Evolutionary conservation across 441 rosid genomes (phyloP), one percentile per base, ranked within the genome.

Genomic region (Hura crepitans): DNA sequence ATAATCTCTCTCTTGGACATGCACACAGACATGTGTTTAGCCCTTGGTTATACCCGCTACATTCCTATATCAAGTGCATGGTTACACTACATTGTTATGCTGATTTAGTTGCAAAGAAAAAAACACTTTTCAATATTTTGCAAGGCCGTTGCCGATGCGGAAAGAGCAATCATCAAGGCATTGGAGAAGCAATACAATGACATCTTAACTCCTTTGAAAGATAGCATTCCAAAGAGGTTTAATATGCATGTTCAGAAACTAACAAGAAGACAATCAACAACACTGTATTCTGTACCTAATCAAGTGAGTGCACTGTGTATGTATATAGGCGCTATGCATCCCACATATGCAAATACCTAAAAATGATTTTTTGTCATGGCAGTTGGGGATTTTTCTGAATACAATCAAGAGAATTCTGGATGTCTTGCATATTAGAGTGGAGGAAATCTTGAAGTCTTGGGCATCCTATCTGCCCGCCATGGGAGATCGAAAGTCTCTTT

Each of bases 191-290:
- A 95, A 67, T 90, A 92, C 77, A 90, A 74, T 58, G 99, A 92
- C 56, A 80, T 90, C 65, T 71, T 95, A 79, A 83, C 93, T 76
- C 98, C 98, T 62, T 75, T 95, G 73, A 95, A 86, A 83, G 96
- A 92, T 71, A 88, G 91, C 77, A 92, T 92, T 65, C 92, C 85
- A 3, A 92, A 90, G 81, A 87, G 93, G 77, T 86, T 95, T 58
- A 90, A 90, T 78, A 87, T 89, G 93, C 99, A 95, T 12, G 99
- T 95, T 2, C 99, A 95, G 75, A 95, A 95, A 78, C 84, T 95
- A 66, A 88, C 97, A 53, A 85, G 97, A 81, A 86, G 97, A 76
- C 99, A 92, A 68, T 90, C 97, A 18, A 75, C 83, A 55, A 65
- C 92, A 61, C 85, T 84, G 23, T 95, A 95, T 78, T 83, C 83